Base-by-base conservation (phyloP, 2,329 filamentous ascomycete genomes). In the Fusarium compactum region DNA sequence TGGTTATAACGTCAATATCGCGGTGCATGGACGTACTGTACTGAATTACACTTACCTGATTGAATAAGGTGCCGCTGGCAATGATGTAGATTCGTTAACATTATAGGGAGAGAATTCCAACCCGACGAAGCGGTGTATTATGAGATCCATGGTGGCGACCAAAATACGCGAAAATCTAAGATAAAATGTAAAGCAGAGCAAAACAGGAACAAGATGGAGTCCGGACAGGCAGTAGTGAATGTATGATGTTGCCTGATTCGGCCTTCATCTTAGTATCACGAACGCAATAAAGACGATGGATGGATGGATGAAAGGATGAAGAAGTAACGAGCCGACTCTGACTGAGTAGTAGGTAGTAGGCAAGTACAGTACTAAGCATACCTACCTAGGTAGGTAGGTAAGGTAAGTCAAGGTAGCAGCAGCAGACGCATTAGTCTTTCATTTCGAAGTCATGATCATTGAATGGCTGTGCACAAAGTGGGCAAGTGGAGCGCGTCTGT, bases 101-200 rank as follows among this genome's bases (percentile, higher is more conserved):
- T 53, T 44, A 34, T 73, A 76, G 24, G 77, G 77, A 40, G 78
- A 77, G 58, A 79, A 76, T 55, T 78, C 75, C 59, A 76, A 69
- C 12, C 62, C 66, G 61, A 73, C 73, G 46, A 79, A 74, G 62
- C 76, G 77, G 69, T 76, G 72, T 46, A 78, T 75, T 66, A 76
- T 67, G 64, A 78, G 62, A 70, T 80, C 78, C 77, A 76, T 76
- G 53, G 73, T 78, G 68, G 55, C 56, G 48, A 50, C 45, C 48
- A 25, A 60, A 61, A 53, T 67, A 74, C 71, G 34, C 51, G 59
- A 60, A 46, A 45, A 44, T 40, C 27, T 18, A 53, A 46, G 20
- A 47, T 44, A 20, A 38, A n/a, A 45, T 18, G 50, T 20, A 38
- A 34, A 30, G 15, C 32, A 55, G 40, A 40, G 32, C 22, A 45